Base-by-base conservation (phyloP, 768 basidiomycete genomes). In the Naganishia vaughanmartiniae region DNA sequence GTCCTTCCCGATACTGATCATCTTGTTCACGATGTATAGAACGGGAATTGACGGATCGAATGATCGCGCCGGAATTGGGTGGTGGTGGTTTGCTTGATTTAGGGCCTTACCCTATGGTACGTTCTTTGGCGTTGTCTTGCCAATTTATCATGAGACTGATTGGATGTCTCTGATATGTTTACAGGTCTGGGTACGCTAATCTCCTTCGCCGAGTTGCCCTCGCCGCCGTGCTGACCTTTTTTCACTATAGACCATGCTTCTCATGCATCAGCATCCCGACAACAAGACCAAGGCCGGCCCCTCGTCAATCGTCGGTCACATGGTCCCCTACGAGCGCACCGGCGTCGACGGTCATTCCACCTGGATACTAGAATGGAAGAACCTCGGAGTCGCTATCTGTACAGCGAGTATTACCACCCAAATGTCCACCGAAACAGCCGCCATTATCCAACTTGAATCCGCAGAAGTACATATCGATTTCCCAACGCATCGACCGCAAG, bases 21-120 rank as follows among this genome's bases (percentile, higher is more conserved):
- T 21, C 42, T 34, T 68, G 30, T 33, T 3, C 11, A 53, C 19
- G 33, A 5, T 46, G 54, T 11, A 56, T 36, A 90, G 90, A 88
- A 74, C 81, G 88, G 53, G 67, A 70, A 87, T 89, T 0, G 69
- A 89, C 87, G 0, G 87, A 91, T 81, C 83, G 92, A 66, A 90
- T 93, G 72, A 79, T 93, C 70, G 87, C 93, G 75, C 91, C 92
- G 3, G 79, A 80, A 24, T 85, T 95, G 4, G 92, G 90, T 30
- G 92, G 92, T 12, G 92, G 92, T 0, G 90, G 88, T 15, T 77
- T 95, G 33, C 85, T 95, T 26, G 92, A 93, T 78, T 85, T 93
- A 7, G 90, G 90, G 0, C 89, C 91, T 14, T 93, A 92, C 80
- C 90, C 90, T 11, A 82, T 91, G 73, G 84, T 91, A 26, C 19